Percentiles rank a stretch among this genome's conserved stretches.
phyloP scores from a whole-genome alignment of 139 green algal genomes.

The Ostreobium quekettii region DNA sequence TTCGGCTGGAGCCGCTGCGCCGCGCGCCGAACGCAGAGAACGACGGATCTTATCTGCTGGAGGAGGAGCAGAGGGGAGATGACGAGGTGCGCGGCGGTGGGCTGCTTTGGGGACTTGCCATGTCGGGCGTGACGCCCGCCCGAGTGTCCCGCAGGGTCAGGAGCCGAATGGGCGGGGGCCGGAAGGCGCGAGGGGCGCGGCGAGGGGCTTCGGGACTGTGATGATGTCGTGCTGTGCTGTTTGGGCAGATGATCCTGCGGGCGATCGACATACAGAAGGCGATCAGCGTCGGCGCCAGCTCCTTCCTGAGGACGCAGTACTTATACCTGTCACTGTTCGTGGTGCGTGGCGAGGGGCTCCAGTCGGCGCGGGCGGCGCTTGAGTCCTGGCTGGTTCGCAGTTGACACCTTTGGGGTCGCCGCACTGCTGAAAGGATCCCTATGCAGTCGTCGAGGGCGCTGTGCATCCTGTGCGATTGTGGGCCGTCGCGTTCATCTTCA shows the following conservation, averaged over 20 bases:
- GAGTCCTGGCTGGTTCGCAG: neutral
- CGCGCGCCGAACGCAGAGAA: neutral
- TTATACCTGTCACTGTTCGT: conserved; percentile 83
- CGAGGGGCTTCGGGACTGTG: too few relatives aligned
- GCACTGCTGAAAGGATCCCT: neutral
- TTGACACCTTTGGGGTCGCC: neutral
- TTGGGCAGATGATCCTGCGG: conserved; percentile 76
- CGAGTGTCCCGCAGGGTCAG: too few relatives aligned
- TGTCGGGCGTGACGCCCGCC: too few relatives aligned
- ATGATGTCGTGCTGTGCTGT: too few relatives aligned
- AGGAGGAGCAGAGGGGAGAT: conserved; percentile 61
- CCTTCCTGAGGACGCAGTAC: conserved; percentile 95
- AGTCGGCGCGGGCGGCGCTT: neutral
- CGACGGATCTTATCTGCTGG: conserved; percentile 58
- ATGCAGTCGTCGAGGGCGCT: neutral
- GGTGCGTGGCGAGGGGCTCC: conserved; percentile 34
- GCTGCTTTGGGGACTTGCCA: too few relatives aligned
- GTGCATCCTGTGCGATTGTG: too few relatives aligned
- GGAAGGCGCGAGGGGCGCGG: too few relatives aligned
- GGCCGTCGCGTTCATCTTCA: too few relatives aligned
- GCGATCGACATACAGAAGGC: conserved; percentile 78
- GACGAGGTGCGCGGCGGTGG: conserved; percentile 40
- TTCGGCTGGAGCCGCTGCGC: conserved; percentile 12
- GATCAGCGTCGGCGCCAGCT: conserved; percentile 70
- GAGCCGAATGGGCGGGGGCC: too few relatives aligned